Conservation (phyloP, 108 stramenopile species). For the Parmales sp. region DNA sequence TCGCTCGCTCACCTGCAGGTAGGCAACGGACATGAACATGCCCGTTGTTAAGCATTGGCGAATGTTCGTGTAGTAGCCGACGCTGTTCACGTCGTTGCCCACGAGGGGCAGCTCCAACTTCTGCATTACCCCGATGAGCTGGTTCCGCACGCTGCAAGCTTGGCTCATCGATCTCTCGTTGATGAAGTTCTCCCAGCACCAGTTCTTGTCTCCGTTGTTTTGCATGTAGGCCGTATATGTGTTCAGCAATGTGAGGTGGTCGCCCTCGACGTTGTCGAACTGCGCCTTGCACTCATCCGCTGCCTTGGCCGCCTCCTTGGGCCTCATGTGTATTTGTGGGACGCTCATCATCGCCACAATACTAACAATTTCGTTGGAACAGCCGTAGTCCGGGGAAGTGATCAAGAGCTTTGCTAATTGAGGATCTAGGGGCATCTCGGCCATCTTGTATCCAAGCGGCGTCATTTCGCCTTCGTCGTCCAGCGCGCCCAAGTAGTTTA, state of each 20-base stretch:
- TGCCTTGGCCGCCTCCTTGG: constrained; percentile 81
- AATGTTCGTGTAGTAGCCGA: constrained; percentile 78
- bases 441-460: constrained; percentile 91
- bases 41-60: constrained; percentile 75
- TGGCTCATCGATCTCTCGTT: constrained; percentile 81
- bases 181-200: constrained; percentile 98
- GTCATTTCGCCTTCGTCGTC: constrained; percentile 97
- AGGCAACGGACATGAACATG: constrained; percentile 94
- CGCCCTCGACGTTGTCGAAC: constrained; percentile 87
- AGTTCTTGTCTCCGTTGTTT: constrained; percentile 68
- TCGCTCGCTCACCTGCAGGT: too few species aligned
- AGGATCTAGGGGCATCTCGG: constrained; percentile 83
- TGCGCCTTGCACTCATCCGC: constrained; percentile 98
- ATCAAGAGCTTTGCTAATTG: constrained; percentile 88
- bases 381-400: constrained; percentile 83
- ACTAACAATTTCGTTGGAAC: constrained; percentile 90
- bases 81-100: constrained; percentile 70
- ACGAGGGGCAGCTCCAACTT: constrained; percentile 71
- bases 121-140: constrained; percentile 80
- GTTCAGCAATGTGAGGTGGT: constrained; percentile 92
- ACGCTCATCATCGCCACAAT: constrained; percentile 93
- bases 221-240: constrained; percentile 89
- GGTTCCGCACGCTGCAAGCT: constrained; percentile 79
- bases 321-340: constrained; percentile 91
- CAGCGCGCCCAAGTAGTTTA: constrained; percentile 94